phyloP scores from a whole-genome alignment of 2,329 filamentous ascomycete genomes.

The Verticillium nubilum region DNA sequence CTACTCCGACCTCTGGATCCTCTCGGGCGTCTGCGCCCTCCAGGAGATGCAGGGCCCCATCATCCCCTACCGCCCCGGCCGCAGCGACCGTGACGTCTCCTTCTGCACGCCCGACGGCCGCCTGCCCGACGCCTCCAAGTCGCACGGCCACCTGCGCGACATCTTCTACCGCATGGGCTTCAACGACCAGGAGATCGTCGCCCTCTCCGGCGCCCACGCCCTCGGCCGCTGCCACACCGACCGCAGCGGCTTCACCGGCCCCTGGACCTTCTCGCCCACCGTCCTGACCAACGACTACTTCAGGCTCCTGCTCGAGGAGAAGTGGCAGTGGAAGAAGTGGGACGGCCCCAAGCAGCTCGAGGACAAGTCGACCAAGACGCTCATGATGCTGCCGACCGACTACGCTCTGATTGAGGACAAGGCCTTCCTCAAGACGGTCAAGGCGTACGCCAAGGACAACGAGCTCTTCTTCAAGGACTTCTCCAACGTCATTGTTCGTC shows the following conservation, averaged over 20 bases:
- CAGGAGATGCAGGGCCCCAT: slow-evolving; percentile 92
- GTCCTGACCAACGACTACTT: slow-evolving; percentile 94
- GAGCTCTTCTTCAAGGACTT: slow-evolving; percentile 94
- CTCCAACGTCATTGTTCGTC: slow-evolving; percentile 66
- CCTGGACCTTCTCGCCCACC: slow-evolving; percentile 89
- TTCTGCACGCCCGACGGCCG: slow-evolving; percentile 94
- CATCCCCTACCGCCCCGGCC: slow-evolving; percentile 86
- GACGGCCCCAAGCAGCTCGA: slow-evolving; percentile 82
- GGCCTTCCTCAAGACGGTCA: slow-evolving; percentile 71
- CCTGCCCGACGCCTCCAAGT: slow-evolving; percentile 73
- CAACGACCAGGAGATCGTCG: slow-evolving; percentile 94
- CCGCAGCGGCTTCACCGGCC: slow-evolving; percentile 81
- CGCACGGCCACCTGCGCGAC: slow-evolving; percentile 73
- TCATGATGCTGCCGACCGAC: slow-evolving; percentile 98
- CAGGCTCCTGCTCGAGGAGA: slow-evolving; percentile 80
- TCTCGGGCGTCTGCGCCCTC: slow-evolving; percentile 76
- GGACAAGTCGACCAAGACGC: slow-evolving; percentile 76
- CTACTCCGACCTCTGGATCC: slow-evolving; percentile 96
- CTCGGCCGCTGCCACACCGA: slow-evolving; percentile 86
- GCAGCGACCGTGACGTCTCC: slow-evolving; percentile 69
- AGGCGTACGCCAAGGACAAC: slow-evolving; percentile 88
- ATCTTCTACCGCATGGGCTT: slow-evolving; percentile 98
- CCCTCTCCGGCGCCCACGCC: slow-evolving; percentile 78
- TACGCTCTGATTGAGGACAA: slow-evolving; percentile 85
- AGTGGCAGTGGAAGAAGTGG: slow-evolving; percentile 91